Conservation (phyloP, 2,329 filamentous ascomycete genomes). For the Cladophialophora exuberans region DNA sequence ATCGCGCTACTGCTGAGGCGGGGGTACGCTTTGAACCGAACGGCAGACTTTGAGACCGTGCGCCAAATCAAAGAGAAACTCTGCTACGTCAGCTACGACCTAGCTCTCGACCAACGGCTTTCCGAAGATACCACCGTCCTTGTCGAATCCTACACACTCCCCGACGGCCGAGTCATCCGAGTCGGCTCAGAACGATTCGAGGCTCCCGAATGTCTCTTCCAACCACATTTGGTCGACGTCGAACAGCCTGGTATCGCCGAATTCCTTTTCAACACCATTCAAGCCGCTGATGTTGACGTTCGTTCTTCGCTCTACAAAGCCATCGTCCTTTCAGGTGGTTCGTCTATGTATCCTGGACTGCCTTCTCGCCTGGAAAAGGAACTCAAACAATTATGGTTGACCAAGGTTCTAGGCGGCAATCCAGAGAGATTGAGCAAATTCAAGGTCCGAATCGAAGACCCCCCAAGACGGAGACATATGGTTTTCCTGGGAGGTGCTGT, state of each 20-base stretch:
- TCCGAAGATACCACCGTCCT: conserved; percentile 97
- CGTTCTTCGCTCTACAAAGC: conserved; percentile 94
- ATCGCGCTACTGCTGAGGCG: conserved; percentile 91
- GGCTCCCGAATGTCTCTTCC: conserved; percentile 96
- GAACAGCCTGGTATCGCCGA: conserved; percentile 97
- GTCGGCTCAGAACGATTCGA: conserved; percentile 98
- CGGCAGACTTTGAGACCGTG: conserved; percentile 97
- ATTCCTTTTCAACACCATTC: conserved; percentile 98
- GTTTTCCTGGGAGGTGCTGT: conserved; percentile 98
- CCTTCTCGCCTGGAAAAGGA: conserved; percentile 97
- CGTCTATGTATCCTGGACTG: conserved; percentile 98
- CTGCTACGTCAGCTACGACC: conserved; percentile 98
- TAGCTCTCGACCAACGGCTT: conserved; percentile 92
- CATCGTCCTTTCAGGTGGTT: conserved; percentile 92
- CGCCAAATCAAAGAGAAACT: conserved; percentile 99
- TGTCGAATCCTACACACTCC: conserved; percentile 96
- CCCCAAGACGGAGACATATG: conserved; percentile 94
- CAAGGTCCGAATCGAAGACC: conserved; percentile 98
- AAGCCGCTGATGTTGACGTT: conserved; percentile 92
- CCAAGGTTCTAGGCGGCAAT: conserved; percentile 84
- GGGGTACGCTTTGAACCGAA: conserved; percentile 96
- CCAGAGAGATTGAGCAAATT: conserved; percentile 95
- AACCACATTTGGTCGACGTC: conserved; percentile 95
- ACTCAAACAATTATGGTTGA: conserved; percentile 97
- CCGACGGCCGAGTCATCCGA: conserved; percentile 92